Base-by-base conservation (phyloP, 257 asterid genomes). In the Solanum pimpinellifolium region DNA sequence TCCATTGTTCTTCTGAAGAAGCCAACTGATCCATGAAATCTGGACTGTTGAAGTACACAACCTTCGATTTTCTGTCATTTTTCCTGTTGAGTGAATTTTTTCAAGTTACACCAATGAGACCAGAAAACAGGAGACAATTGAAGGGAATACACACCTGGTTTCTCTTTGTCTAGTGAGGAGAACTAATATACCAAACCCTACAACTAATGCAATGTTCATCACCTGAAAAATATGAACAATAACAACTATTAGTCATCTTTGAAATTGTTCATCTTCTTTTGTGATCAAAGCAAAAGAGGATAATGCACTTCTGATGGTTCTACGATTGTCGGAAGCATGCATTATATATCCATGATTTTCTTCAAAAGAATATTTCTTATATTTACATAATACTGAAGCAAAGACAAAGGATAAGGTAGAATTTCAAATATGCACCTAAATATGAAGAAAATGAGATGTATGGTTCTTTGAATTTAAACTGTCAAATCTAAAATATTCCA, bases 171-270 rank as follows among this genome's bases (percentile, higher is more conserved):
- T 93, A 84, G 96, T 94, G 83, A 97, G 91, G 83, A 95, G 88
- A 90, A 95, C 98, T 86, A 97, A 91, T 39, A 91, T 89, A 84
- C 98, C 98, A 85, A 94, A 97, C 70, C 98, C 98, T 90, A 94
- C 90, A 68, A 95, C 88, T 60, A 90, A 88, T 15, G 92, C 98
- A 85, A 94, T 56, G 86, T 94, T 97, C 69, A 94, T 85, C 68
- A 91, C 94, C 99, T 95, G 93, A 72, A 13, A 88, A 81, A 84
- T 27, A 68, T 76, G 90, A 25, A 23, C 20, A 21, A 49, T 41
- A 75, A 76, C 59, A 84, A 42, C 29, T 68, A 15, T 42, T 25
- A n/a, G 65, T 78, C 84, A 78, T 9, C 33, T 25, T 83, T 46
- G 81, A 44, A 85, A 74, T 9, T 72, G 29, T 49, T 31, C 77